Base-by-base conservation (phyloP, 2,329 filamentous ascomycete species). In the Neopestalotiopsis clavispora region DNA sequence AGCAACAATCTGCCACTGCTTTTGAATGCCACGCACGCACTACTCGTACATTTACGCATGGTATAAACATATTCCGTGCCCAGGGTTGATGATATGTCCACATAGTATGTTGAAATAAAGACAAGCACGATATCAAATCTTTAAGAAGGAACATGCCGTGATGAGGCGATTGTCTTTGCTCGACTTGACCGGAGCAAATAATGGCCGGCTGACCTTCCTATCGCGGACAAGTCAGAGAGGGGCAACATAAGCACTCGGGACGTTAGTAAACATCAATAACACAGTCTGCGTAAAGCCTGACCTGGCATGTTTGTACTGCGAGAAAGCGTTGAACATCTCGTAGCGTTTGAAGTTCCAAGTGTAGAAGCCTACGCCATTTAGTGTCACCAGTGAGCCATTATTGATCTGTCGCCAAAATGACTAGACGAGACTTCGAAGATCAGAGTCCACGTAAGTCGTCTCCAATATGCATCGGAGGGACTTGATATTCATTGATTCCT, bases 351-450 rank as follows among this genome's bases (percentile, higher is more conserved):
- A 59, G 28, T 17, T 6, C 10, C 17, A n/a, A 23, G 49, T 56
- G 14, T 28, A 14, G 20, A 7, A 6, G 20, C 9, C 28, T 14
- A 28, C 57, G 30, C 20, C 30, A 14, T 14, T 59, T 59, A 23
- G 23, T 30, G 20, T 30, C 13, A 23, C 57, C 13, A 20, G n/a
- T 23, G 20, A 5, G 4, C 57, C 13, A 6, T 30, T 59, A 30
- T 23, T 14, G 17, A 30, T 23, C 13, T 6, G 13, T 28, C 10
- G 34, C 9, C 61, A 76, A 67, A 20, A 77, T 77, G 75, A 76
- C 75, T 28, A 73, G 63, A 42, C 71, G 73, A 23, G 64, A 32
- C 62, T 30, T 66, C 45, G 71, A 70, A 49, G 68, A 68, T 17
- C 63, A 40, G 10, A 57, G 42, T 1, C 20, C 66, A 23, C 45